A percentile compares a stretch with the other conserved stretches of the same genome.
These are phyloP conservation scores for Pythium phragmiticola DNA, from an alignment of 352 stramenopile species.

Conservation along the genomic window DNA sequence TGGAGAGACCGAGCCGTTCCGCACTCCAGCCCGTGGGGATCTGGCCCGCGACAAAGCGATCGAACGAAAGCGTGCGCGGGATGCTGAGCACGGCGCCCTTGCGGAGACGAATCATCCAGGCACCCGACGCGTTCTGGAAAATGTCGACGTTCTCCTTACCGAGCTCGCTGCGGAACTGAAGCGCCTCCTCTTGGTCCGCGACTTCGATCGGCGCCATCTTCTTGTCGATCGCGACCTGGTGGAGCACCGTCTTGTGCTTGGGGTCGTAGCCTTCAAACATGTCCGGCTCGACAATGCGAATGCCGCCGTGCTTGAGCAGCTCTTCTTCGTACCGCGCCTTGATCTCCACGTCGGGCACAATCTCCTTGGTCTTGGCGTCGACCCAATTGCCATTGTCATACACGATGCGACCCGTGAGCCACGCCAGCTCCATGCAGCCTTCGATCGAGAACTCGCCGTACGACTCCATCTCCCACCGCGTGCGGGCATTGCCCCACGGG, in stretches of 20 bases:
- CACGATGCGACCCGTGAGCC: conserved; percentile 79
- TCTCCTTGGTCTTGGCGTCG: conserved; percentile 78
- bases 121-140: conserved; percentile 61
- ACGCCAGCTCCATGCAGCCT: conserved; percentile 87
- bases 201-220: conserved; percentile 88
- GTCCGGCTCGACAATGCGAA: conserved; percentile 84
- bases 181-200: conserved; percentile 75
- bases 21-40: conserved; percentile 88
- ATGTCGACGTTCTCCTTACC: conserved; percentile 84
- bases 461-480: conserved; percentile 90
- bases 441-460: conserved; percentile 89
- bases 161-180: conserved; percentile 77
- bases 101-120: conserved; percentile 83
- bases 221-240: conserved; percentile 88
- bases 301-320: conserved; percentile 75
- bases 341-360: conserved; percentile 70
- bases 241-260: conserved; percentile 84
- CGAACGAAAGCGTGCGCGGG: conserved; percentile 72
- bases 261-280: conserved; percentile 89
- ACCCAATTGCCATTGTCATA: conserved; percentile 85
- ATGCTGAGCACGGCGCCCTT: conserved; percentile 85
- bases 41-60: conserved; percentile 86
- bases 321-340: conserved; percentile 83
- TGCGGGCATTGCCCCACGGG: conserved; percentile 83
- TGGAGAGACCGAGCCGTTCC: conserved; percentile 74